phyloP scores from a whole-genome alignment of 768 basidiomycete genomes.

The Bullera alba region DNA sequence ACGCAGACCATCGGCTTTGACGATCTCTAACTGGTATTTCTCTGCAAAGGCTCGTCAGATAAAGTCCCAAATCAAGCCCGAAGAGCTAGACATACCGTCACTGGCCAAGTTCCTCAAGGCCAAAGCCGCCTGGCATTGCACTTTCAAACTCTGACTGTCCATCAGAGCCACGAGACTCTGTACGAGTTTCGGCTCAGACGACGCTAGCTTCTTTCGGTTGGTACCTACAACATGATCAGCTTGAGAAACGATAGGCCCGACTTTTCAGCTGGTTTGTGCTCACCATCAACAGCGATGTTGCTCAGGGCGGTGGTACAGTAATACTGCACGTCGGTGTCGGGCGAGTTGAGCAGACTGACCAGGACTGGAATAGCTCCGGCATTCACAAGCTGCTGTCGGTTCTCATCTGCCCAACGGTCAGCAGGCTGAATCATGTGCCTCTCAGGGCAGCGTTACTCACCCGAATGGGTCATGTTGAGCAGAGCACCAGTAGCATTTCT shows the following conservation, averaged over 20 bases:
- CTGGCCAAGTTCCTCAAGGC: conserved; percentile 94
- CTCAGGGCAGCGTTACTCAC: conserved; percentile 49
- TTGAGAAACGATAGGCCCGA: background rate
- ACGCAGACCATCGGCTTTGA: conserved; percentile 85
- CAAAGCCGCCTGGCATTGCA: conserved; percentile 95
- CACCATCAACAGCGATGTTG: conserved; percentile 96
- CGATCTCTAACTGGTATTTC: conserved; percentile 98
- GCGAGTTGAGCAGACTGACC: conserved; percentile 84
- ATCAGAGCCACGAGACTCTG: conserved; percentile 87
- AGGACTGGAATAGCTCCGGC: conserved; percentile 97
- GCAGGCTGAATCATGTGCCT: background rate
- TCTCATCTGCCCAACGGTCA: conserved; percentile 64
- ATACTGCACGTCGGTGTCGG: conserved; percentile 99
- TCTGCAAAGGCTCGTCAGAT: conserved; percentile 51
- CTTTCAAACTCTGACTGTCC: conserved; percentile 95
- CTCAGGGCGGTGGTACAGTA: conserved; percentile 98
- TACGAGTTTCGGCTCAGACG: conserved; percentile 89
- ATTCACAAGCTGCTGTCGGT: conserved; percentile 94
- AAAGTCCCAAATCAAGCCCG: background rate
- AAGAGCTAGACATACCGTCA: conserved; percentile 59
- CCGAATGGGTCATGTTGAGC: conserved; percentile 98
- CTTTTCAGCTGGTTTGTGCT: conserved; percentile 45
- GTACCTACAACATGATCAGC: conserved; percentile 50
- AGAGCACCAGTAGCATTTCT: conserved; percentile 96
- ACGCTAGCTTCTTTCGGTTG: conserved; percentile 90